Evolutionary conservation across 2,329 filamentous ascomycete genomes (phyloP), one percentile per base, ranked within the genome.

Genomic region (Colletotrichum plurivorum): DNA sequence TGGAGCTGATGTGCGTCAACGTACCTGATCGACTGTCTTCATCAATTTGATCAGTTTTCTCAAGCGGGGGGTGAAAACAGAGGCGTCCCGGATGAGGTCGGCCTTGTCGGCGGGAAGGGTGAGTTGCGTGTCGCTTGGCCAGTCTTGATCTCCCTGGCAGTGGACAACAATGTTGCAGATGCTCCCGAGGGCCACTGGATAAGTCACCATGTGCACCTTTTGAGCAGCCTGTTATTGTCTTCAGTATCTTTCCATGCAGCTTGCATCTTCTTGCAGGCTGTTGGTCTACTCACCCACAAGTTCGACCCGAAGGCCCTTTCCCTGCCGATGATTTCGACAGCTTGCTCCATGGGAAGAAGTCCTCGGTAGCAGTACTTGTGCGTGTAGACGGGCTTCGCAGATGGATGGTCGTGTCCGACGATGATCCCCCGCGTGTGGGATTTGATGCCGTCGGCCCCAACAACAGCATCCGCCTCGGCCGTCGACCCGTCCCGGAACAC

Each of bases 371-470:
- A 88, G 73, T 89, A 88, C 73, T 89, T 88, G 43, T 85, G 82
- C 0, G 84, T 84, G 65, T 87, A 91, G 0, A 73, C 63, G 0
- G 76, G 81, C 72, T 1, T 84, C 74, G 56, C 81, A 59, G 27
- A 82, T 74, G 61, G 81, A 74, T 55, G 81, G 72, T 75, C 70
- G 36, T 78, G 72, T 1, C 84, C 86, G 0, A 90, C 78, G 7
- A 92, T 76, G 2, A 88, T 75, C 27, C 84, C 77, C 16, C 90
- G 80, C 76, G 4, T 79, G 76, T 67, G 76, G 76, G 67, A 16
- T 2, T 90, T 90, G 73, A 91, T 88, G 0, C 89, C 89, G 75
- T 91, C 89, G 72, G 87, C 89, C 1, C 87, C 71, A 78, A 92
- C 79, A 0, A 90, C 61, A 1, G 76, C 80, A 27, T 82, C 80